Evolutionary conservation across 352 stramenopile species (phyloP).

Genomic region (Elongisporangium undulatum): DNA sequence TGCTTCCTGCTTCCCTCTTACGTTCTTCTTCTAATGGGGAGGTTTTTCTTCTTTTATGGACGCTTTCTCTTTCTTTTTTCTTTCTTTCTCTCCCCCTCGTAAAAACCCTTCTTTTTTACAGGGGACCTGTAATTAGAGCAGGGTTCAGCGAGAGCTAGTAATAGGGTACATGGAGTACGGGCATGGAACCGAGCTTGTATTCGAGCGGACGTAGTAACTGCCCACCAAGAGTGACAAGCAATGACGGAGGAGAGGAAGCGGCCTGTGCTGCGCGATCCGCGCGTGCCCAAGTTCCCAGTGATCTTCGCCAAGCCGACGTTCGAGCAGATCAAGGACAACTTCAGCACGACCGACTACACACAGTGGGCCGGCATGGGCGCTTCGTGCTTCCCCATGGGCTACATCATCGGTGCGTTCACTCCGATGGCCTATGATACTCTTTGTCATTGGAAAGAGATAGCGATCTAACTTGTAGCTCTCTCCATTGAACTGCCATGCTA

Average conservation of each 20-base stretch:
- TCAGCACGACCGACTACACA: slow-evolving; percentile 38
- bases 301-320: slow-evolving; percentile 57
- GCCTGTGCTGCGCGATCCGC: slow-evolving; percentile 51
- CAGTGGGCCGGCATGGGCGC: slow-evolving; percentile 38
- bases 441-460: slow-evolving; percentile 5
- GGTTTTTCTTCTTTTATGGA: slow-evolving; percentile 4
- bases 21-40: background rate
- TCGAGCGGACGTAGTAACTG: background rate
- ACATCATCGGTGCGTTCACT: slow-evolving; percentile 69
- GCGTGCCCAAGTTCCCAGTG: slow-evolving; percentile 60
- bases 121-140: background rate
- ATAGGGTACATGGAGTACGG: background rate
- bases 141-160: background rate
- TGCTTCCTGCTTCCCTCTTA: slow-evolving; percentile 2
- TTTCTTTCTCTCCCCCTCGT: background rate
- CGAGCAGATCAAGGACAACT: slow-evolving; percentile 52
- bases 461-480: background rate
- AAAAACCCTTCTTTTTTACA: slow-evolving; percentile 2
- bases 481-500: slow-evolving; percentile 1
- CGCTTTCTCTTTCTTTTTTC: slow-evolving; percentile 3
- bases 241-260: slow-evolving; percentile 26
- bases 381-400: slow-evolving; percentile 61
- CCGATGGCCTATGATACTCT: no score
- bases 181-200: background rate
- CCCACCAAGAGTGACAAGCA: background rate